Evolutionary conservation across 805 yeast species (phyloP).

Genomic region (Cyberlindnera galapagoensis): DNA sequence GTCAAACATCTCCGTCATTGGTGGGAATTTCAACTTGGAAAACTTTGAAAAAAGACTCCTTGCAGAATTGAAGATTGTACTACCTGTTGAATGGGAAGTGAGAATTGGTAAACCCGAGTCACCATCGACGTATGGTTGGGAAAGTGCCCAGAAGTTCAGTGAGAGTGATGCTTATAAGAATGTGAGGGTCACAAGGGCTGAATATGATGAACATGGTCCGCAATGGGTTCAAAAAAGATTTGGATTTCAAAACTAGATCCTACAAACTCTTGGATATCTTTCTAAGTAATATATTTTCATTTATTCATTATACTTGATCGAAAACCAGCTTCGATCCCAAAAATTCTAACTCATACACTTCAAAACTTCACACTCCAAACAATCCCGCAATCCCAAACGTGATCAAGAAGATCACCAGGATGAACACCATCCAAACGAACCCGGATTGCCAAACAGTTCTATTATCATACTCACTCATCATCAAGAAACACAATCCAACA

Average conservation of each 20-base stretch:
- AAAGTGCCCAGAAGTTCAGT: slow-evolving; percentile 40
- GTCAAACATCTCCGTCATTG: slow-evolving; percentile 73
- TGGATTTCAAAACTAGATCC: slow-evolving; percentile 29
- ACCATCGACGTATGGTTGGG: slow-evolving; percentile 49
- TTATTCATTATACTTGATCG: too few relatives aligned
- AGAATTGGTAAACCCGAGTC: slow-evolving; percentile 33
- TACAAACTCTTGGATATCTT: neutral
- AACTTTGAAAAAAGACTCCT: slow-evolving; percentile 60
- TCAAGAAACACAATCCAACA: slow-evolving; percentile 37
- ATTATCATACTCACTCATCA: slow-evolving; percentile 29
- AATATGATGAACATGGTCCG: slow-evolving; percentile 78
- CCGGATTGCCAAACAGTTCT: slow-evolving; percentile 32
- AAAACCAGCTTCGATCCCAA: neutral
- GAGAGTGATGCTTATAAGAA: slow-evolving; percentile 31
- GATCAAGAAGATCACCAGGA: slow-evolving; percentile 34
- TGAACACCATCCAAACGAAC: slow-evolving; percentile 35
- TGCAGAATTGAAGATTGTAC: slow-evolving; percentile 55
- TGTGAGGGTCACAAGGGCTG: slow-evolving; percentile 64
- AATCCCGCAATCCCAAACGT: slow-evolving; percentile 37
- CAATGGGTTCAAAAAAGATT: slow-evolving; percentile 38
- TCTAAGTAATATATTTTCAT: neutral
- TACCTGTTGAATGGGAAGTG: slow-evolving; percentile 68
- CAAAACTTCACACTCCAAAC: slow-evolving; percentile 20
- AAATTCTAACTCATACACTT: too few relatives aligned
- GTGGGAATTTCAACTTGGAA: slow-evolving; percentile 73